These are phyloP conservation scores for Paracamarosporium sp. DNA, from an alignment of 2,329 filamentous ascomycete genomes.

Conservation along the genomic window DNA sequence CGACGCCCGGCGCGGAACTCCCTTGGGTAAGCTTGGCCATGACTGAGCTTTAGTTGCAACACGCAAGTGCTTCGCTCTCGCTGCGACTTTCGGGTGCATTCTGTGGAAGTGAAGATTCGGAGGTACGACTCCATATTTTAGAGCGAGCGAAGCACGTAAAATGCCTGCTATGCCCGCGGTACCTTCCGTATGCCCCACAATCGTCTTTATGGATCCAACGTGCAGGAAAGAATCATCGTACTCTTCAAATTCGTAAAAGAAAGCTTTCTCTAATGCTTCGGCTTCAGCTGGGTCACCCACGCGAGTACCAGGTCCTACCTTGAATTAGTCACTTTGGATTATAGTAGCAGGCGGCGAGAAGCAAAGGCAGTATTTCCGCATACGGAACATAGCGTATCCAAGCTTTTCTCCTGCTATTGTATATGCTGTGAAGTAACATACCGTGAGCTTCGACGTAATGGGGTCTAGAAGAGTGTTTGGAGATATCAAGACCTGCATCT, in stretches of 20 bases:
- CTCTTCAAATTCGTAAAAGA: slow-evolving; percentile 20
- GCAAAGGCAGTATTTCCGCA: too few species aligned
- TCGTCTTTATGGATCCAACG: slow-evolving; percentile 36
- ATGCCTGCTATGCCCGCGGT: slow-evolving; percentile 44
- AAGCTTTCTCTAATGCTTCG: slow-evolving; percentile 14
- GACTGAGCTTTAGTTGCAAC: slow-evolving; percentile 9
- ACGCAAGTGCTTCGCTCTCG: slow-evolving; percentile 10
- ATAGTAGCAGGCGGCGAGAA: too few species aligned
- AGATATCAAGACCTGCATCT: slow-evolving; percentile 39
- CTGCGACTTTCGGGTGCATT: slow-evolving; percentile 34
- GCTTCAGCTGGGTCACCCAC: slow-evolving; percentile 22
- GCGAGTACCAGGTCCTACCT: not conserved
- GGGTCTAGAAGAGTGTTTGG: slow-evolving; percentile 12
- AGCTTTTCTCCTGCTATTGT: too few species aligned
- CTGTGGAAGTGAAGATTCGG: slow-evolving; percentile 39
- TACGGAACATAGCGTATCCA: too few species aligned
- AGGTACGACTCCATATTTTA: slow-evolving; percentile 45
- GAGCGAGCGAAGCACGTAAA: slow-evolving; percentile 45
- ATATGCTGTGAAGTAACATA: not conserved
- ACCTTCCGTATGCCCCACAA: slow-evolving; percentile 51
- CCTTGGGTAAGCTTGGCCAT: slow-evolving; percentile 13
- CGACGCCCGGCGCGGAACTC: slow-evolving; percentile 11
- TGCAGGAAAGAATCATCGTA: slow-evolving; percentile 53
- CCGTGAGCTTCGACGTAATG: slow-evolving; percentile 52
- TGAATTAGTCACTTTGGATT: too few species aligned